Evolutionary conservation across 2,329 filamentous ascomycete species (phyloP), one percentile per base, ranked within the genome.

Genomic region (Fusarium veterinarium): DNA sequence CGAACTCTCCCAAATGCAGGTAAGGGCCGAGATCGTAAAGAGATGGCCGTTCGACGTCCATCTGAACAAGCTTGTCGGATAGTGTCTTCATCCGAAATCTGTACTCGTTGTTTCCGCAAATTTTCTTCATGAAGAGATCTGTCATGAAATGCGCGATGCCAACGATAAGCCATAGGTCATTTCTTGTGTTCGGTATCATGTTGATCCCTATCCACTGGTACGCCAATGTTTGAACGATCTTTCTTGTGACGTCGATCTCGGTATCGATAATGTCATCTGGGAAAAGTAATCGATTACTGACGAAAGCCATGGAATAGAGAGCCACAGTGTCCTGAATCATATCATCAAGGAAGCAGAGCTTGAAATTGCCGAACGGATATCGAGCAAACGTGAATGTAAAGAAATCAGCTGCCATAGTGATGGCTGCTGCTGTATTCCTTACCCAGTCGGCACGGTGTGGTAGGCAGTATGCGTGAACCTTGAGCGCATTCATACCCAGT

Each of bases 111-210:
- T 97, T 97, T 12, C 96, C 96, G 78, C 94, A 97, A 6, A 99
- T 86, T 73, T 91, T 92, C 80, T 92, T 94, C 89, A 98, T 93
- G 81, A 97, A 98, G 8, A 94, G 88, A 76, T 98, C 95, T 3
- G 95, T 95, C 88, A 99, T 97, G 84, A 94, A 99, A 85, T 95
- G 95, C 1, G 95, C 93, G 51, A 97, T 92, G 19, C 95, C 97
- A 60, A 96, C 89, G 17, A 95, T 92, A 25, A 97, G 91, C 96
- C 96, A 99, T 60, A 91, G 90, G 80, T 99, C 96, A 57, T 88
- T 87, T 23, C 91, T 90, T 44, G 92, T 91, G 78, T 95, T 93
- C 1, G 96, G 92, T 52, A 97, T 92, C 74, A 99, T 93, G 78
- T 95, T 95, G 71, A 99, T 92, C 20, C 96, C 96, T 72, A 96